phyloP scores from a whole-genome alignment of 2,329 filamentous ascomycete genomes.

The Calonectria naviculata region DNA sequence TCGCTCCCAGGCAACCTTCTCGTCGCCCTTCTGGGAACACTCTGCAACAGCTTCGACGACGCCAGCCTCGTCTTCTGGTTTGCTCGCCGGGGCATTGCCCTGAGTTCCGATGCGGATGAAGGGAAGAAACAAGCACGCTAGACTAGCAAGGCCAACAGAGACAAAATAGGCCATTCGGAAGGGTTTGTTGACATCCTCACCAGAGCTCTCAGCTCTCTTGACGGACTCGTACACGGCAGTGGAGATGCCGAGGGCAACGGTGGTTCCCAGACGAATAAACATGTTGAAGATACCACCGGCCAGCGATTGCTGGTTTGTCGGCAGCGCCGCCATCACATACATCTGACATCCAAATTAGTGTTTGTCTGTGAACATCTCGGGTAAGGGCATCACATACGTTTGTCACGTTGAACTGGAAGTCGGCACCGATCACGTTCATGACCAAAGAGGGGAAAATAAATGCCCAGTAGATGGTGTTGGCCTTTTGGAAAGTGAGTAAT shows the following conservation, averaged over 20 bases:
- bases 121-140: slow-evolving; percentile 26
- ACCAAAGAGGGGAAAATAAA: slow-evolving; percentile 72
- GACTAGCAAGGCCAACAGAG: slow-evolving; percentile 32
- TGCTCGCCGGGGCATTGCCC: slow-evolving; percentile 28
- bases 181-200: slow-evolving; percentile 21
- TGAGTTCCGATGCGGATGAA: slow-evolving; percentile 34
- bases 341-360: slow-evolving; percentile 56
- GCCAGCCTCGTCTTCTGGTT: slow-evolving; percentile 12
- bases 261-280: slow-evolving; percentile 68
- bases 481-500: slow-evolving; percentile 66
- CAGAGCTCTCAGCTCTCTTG: slow-evolving; percentile 26
- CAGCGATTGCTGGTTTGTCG: slow-evolving; percentile 71
- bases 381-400: slow-evolving; percentile 60
- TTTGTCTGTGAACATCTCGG: background rate
- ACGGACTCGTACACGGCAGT: slow-evolving; percentile 70
- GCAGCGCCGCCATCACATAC: slow-evolving; percentile 76
- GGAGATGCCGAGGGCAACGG: slow-evolving; percentile 70
- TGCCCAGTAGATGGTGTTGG: slow-evolving; percentile 71
- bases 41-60: slow-evolving; percentile 26
- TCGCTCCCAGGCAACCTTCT: background rate
- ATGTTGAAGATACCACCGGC: slow-evolving; percentile 78
- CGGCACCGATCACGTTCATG: slow-evolving; percentile 72
- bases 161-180: slow-evolving; percentile 34
- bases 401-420: slow-evolving; percentile 77
- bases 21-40: background rate